Evolutionary conservation across 2,329 filamentous ascomycete genomes (phyloP), one percentile per base, ranked within the genome.

Genomic region (Colletotrichum spinosum): DNA sequence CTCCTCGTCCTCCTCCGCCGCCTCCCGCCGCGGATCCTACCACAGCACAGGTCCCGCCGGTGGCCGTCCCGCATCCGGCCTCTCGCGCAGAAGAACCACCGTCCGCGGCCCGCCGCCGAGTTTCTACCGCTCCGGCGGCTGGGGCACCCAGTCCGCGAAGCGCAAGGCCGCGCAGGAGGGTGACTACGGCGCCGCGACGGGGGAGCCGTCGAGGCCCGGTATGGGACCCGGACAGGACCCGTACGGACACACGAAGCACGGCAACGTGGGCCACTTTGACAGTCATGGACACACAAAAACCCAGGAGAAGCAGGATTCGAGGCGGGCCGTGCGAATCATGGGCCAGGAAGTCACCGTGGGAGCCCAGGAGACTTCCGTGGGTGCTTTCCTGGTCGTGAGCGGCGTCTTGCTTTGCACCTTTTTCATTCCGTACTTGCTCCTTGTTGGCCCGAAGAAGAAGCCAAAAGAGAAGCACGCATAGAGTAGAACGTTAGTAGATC

Each of bases 31-130:
- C 49, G 81, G 81, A 64, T 87, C 84, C 55, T 88, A 86, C 77
- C 83, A 84, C 74, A 88, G 79, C 67, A 80, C 81, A 13, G 80
- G 83, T 56, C 91, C 88, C 0, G 90, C 90, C 3, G 93, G 93
- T 55, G 89, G 90, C 1, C 88, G 96, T 0, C 89, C 94, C 0
- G 89, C 96, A 0, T 93, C 88, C 1, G 96, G 96, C 0, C 81
- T 99, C 38, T 94, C 90, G 75, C 87, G 90, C 45, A 87, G 95
- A 33, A 84, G 93, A 3, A 88, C 89, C 2, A 84, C 90, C 5
- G 97, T 97, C 77, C 87, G 87, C 17, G 95, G 95, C 0, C 95
- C 96, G 4, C 94, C 96, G 55, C 94, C 95, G 0, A 92, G 89
- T 69, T 98, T 97, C 80, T 97, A 93, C 78, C 86, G 90, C 15